Evolutionary conservation across 768 basidiomycete species (phyloP), one percentile per base, ranked within the genome.

Genomic region (Leccinum arenicola): DNA sequence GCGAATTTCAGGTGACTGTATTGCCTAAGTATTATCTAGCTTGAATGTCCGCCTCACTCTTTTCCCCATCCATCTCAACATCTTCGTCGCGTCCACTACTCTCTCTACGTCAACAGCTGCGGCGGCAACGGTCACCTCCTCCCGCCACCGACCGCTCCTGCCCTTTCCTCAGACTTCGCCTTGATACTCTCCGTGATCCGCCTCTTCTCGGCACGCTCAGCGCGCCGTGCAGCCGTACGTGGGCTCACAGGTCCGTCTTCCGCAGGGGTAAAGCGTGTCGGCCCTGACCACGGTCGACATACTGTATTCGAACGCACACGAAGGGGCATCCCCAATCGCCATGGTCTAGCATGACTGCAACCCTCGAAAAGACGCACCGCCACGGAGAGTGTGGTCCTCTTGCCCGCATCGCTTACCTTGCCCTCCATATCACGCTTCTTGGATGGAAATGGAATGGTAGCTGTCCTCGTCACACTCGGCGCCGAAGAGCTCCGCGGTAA

Each of bases 1-100:
- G 58, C 4, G 50, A 25, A n/a, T 50, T 29, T 29, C 49, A 29
- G 14, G 50, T 40, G 14, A 51, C 11, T 10, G 29, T 31, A 31
- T 10, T 31, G 9, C 9, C 29, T 31, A 31, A 10, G 29, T 31
- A 31, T 33, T 33, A 31, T 31, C 29, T 33, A 33, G 31, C 31
- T 33, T 33, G 31, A 33, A 33, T 33, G 31, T 33, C 48, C 35
- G 35, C 35, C 14, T 15, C 35, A 33, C 50, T 53, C 65, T 36
- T 73, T 40, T 73, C 66, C 72, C 68, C 67, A 53, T 73, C 61
- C 54, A 73, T 47, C 43, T 31, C 52, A 25, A 17, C 29, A 29
- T 29, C 8, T 29, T 29, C 29, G 29, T 29, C 29, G 29, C 29
- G 29, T 2, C 29, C 29, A 29, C 0, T 29, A 29, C n/a, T 11